These are phyloP conservation scores for Zarea fungicola DNA, from an alignment of 2,329 filamentous ascomycete species.

Conservation along the genomic window DNA sequence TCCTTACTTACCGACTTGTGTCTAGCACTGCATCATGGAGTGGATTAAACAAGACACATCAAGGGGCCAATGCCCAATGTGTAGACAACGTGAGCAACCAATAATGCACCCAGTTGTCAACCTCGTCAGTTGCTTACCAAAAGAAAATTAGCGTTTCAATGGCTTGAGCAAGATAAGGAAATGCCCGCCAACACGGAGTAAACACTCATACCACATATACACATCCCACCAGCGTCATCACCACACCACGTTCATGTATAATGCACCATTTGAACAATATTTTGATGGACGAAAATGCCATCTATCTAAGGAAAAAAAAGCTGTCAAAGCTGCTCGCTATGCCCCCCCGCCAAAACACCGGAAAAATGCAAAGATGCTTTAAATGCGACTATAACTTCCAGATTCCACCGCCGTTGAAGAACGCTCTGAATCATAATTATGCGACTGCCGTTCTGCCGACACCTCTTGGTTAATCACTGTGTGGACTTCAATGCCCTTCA, in stretches of 20 bases:
- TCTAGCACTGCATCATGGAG: conserved; percentile 85
- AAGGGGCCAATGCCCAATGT: conserved; percentile 96
- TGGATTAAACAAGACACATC: conserved; percentile 96
- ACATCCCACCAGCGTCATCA: not conserved
- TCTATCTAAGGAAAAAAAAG: not conserved
- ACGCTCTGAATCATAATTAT: not conserved
- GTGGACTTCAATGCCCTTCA: conserved; percentile 17
- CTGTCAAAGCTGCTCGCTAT: conserved; percentile 2
- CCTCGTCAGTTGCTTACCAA: not conserved
- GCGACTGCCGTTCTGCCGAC: not conserved
- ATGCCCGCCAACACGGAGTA: conserved; percentile 24
- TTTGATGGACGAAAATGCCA: not conserved
- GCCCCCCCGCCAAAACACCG: conserved; percentile 10
- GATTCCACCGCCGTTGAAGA: not conserved
- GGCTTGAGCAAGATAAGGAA: conserved; percentile 33
- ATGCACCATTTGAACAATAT: too few species aligned
- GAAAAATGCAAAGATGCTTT: conserved; percentile 12
- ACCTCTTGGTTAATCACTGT: conserved; percentile 16
- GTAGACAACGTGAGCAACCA: conserved; percentile 70
- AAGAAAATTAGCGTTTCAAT: conserved; percentile 34
- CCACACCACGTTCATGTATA: not conserved
- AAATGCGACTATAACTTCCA: conserved; percentile 10
- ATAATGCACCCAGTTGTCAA: not conserved
- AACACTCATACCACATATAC: conserved; percentile 3
- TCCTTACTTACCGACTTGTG: conserved; percentile 15